Evolutionary conservation across 176 grass and related monocot species (phyloP).

Genomic region (Juncus effusus): DNA sequence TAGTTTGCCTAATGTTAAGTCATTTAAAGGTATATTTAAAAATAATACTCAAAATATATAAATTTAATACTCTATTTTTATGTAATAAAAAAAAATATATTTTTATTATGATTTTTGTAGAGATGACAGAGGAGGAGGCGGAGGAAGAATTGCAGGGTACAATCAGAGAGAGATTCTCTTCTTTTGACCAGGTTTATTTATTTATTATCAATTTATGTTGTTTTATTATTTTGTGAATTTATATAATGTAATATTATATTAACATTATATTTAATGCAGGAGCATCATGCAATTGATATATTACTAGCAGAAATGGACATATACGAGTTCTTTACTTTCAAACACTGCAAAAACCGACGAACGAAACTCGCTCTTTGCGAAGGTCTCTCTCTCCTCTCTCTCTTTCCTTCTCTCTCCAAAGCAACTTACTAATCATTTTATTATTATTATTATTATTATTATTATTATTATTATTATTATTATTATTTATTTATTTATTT

Average conservation of each 20-base stretch:
- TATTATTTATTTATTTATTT: constrained; percentile 10
- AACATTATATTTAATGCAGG: constrained; percentile 42
- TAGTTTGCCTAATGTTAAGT: constrained; percentile 76
- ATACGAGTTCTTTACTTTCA: constrained; percentile 94
- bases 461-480: too few relatives aligned
- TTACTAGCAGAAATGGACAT: constrained; percentile 95
- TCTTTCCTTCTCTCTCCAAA: background rate
- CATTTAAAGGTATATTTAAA: constrained; percentile 55
- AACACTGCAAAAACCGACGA: constrained; percentile 86
- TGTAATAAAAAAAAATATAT: too few relatives aligned
- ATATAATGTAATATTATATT: background rate
- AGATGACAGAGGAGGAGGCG: constrained; percentile 90
- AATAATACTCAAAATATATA: too few relatives aligned
- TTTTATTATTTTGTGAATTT: constrained; percentile 24
- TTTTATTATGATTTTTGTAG: constrained; percentile 13
- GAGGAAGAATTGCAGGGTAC: constrained; percentile 90
- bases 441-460: background rate
- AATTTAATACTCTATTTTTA: too few relatives aligned
- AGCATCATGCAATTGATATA: constrained; percentile 85
- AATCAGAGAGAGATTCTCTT: constrained; percentile 91
- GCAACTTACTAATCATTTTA: too few relatives aligned
- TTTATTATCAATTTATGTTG: background rate
- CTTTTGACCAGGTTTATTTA: constrained; percentile 66
- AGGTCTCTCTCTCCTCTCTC: constrained; percentile 43
- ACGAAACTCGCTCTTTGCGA: constrained; percentile 85